Percentiles rank a stretch among this genome's conserved stretches.
phyloP scores from a whole-genome alignment of 2,329 filamentous ascomycete genomes.

The Stagonosporopsis vannaccii region DNA sequence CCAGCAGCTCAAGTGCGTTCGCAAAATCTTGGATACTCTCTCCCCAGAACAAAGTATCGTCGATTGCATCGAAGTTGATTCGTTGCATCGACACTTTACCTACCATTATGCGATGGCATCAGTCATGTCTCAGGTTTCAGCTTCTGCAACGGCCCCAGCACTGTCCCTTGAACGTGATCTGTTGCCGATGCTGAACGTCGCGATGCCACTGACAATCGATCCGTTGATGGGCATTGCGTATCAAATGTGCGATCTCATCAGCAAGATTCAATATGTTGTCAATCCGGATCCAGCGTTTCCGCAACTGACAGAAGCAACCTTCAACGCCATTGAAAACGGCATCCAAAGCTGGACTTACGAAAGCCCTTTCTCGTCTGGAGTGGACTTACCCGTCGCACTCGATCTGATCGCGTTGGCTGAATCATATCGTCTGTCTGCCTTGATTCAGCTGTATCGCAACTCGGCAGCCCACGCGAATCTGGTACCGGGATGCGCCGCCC shows the following conservation, averaged over 20 bases:
- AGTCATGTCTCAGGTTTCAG: slow-evolving; percentile 42
- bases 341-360: slow-evolving; percentile 46
- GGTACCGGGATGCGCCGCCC: slow-evolving; percentile 39
- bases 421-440: slow-evolving; percentile 43
- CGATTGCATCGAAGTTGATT: slow-evolving; percentile 43
- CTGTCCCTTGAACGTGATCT: slow-evolving; percentile 30
- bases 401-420: slow-evolving; percentile 48
- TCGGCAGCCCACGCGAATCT: slow-evolving; percentile 35
- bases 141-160: slow-evolving; percentile 17
- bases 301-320: slow-evolving; percentile 42
- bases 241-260: slow-evolving; percentile 44
- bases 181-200: slow-evolving; percentile 25
- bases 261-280: slow-evolving; percentile 45
- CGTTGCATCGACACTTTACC: slow-evolving; percentile 46
- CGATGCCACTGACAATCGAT: slow-evolving; percentile 40
- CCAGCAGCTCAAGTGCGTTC: slow-evolving; percentile 44
- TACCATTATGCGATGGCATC: slow-evolving; percentile 48
- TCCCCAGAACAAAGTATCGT: slow-evolving; percentile 33
- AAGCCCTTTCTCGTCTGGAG: slow-evolving; percentile 38
- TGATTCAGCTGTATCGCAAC: slow-evolving; percentile 46
- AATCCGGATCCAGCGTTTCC: slow-evolving; percentile 43
- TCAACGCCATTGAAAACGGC: slow-evolving; percentile 40
- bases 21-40: slow-evolving; percentile 38
- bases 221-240: slow-evolving; percentile 48
- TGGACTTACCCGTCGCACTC: slow-evolving; percentile 42